Conservation (phyloP, 1,284 basidiomycete genomes). For the Ganoderma meredithae region DNA sequence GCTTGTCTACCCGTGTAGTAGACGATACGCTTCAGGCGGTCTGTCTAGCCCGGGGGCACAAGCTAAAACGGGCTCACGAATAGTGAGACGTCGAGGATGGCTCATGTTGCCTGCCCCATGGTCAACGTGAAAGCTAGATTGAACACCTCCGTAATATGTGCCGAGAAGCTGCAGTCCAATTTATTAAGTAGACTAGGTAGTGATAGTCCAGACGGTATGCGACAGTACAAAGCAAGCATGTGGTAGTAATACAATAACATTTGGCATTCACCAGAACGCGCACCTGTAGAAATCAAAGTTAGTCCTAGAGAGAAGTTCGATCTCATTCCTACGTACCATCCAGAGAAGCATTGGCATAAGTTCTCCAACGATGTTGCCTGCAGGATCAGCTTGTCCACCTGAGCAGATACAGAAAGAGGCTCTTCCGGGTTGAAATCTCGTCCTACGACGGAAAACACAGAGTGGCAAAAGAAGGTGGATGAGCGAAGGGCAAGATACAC, state of each 20-base stretch:
- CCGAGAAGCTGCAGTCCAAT: constrained; percentile 25
- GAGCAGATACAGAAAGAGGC: constrained; percentile 74
- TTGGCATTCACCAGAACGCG: constrained; percentile 48
- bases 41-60: neutral
- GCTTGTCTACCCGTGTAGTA: neutral
- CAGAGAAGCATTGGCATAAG: constrained; percentile 95
- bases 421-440: constrained; percentile 90
- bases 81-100: neutral
- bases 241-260: constrained; percentile 13
- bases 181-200: constrained; percentile 21
- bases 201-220: constrained; percentile 25
- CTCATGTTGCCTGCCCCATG: too few relatives aligned
- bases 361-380: constrained; percentile 94
- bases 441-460: constrained; percentile 49
- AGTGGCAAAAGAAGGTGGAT: constrained; percentile 1
- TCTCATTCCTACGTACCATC: constrained; percentile 67
- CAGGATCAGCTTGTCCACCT: constrained; percentile 91
- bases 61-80: neutral
- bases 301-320: neutral
- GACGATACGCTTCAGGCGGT: too few relatives aligned
- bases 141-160: neutral
- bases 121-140: too few relatives aligned
- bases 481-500: neutral
- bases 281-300: constrained; percentile 40
- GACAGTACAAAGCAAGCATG: constrained; percentile 29